Percentiles rank a stretch among this genome's conserved stretches.
phyloP scores from a whole-genome alignment of 805 yeast species.

The Starmera pachycereana region DNA sequence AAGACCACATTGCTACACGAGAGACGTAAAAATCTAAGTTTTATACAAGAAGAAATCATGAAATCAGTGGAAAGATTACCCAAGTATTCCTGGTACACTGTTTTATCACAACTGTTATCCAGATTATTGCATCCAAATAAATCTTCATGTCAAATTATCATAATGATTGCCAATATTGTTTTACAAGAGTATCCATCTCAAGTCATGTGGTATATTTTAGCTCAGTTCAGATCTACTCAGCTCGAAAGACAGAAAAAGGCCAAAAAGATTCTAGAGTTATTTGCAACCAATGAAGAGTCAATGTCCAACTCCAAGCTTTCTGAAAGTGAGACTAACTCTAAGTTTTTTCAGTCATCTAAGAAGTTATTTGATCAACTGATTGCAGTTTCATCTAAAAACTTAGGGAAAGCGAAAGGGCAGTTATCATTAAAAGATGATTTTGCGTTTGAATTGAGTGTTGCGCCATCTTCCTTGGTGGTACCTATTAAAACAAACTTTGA shows the following conservation, averaged over 20 bases:
- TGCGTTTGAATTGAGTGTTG: constrained; percentile 27
- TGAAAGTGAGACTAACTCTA: neutral
- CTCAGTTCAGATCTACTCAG: constrained; percentile 53
- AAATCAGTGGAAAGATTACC: constrained; percentile 37
- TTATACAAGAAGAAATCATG: constrained; percentile 38
- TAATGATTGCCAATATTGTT: constrained; percentile 46
- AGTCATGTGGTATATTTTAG: constrained; percentile 75
- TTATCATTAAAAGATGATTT: constrained; percentile 28
- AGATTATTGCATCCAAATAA: constrained; percentile 58
- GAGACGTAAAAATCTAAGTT: constrained; percentile 29
- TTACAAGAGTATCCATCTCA: constrained; percentile 66
- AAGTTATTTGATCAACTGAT: constrained; percentile 19
- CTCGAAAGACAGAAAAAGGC: constrained; percentile 37
- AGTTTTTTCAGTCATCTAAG: constrained; percentile 12
- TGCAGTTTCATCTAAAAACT: constrained; percentile 15
- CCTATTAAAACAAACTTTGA: constrained; percentile 68
- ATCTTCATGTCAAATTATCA: constrained; percentile 43
- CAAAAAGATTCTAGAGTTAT: constrained; percentile 27
- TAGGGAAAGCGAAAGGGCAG: constrained; percentile 6
- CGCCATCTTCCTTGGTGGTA: constrained; percentile 50
- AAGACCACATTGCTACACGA: constrained; percentile 8
- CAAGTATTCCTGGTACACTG: constrained; percentile 64
- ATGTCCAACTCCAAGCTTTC: constrained; percentile 9
- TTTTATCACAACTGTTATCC: constrained; percentile 77
- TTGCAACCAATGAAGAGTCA: constrained; percentile 16